Percentiles rank a stretch among this genome's conserved stretches.
These are phyloP conservation scores for Debaryomyces sp. DNA, from an alignment of 1,139 yeast genomes.

Conservation along the genomic window DNA sequence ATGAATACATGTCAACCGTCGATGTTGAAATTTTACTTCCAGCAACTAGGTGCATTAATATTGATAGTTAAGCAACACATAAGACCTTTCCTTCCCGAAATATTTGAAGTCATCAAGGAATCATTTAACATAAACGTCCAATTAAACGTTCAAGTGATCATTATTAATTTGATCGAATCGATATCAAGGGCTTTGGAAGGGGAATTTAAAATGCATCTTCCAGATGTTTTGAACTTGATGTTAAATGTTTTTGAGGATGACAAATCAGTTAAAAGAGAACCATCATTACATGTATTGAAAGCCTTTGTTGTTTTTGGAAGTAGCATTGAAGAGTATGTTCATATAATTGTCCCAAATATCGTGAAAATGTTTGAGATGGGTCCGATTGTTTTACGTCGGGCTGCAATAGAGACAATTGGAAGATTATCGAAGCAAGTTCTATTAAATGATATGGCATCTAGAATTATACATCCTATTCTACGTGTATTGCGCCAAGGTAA, in stretches of 20 bases:
- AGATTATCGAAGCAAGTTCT: constrained; percentile 74
- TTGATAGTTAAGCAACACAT: constrained; percentile 88
- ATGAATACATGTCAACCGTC: constrained; percentile 84
- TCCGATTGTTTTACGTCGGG: constrained; percentile 58
- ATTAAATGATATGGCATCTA: constrained; percentile 85
- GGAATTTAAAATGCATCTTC: constrained; percentile 83
- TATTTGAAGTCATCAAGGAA: constrained; percentile 77
- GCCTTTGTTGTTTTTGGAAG: constrained; percentile 92
- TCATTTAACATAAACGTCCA: constrained; percentile 59
- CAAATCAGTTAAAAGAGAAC: constrained; percentile 59
- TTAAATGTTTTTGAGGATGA: constrained; percentile 81
- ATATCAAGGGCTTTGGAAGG: constrained; percentile 87
- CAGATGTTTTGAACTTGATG: constrained; percentile 75
- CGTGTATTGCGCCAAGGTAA: constrained; percentile 63
- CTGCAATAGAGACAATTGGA: constrained; percentile 86
- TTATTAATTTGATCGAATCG: constrained; percentile 79
- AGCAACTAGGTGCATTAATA: constrained; percentile 80
- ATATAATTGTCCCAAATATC: constrained; percentile 80
- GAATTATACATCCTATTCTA: constrained; percentile 85
- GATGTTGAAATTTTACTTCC: constrained; percentile 86
- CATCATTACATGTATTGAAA: constrained; percentile 76
- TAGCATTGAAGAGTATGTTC: constrained; percentile 86
- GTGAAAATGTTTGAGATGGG: constrained; percentile 80
- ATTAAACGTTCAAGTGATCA: constrained; percentile 72
- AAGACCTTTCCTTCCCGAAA: constrained; percentile 74